Base-by-base conservation (phyloP, 1,139 yeast species). In the Suhomyces bribrorum region DNA sequence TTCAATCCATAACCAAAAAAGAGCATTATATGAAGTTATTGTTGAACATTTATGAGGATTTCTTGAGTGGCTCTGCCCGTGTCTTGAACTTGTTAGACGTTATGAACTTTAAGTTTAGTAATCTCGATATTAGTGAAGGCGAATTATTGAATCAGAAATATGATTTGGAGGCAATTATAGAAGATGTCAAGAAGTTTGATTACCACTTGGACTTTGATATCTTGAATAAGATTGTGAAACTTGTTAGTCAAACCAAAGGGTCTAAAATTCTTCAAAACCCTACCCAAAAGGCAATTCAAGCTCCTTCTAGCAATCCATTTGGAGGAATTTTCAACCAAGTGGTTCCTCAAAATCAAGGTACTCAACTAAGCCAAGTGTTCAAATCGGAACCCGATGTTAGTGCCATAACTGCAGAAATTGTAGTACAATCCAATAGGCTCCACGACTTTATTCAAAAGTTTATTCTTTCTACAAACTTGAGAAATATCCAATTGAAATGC, bases 21-120 rank as follows among this genome's bases (percentile, higher is more conserved):
- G 69, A 73, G 16, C 66, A 71, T 17, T 84, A 84, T 48, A 65
- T 82, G 24, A 67, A 73, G 3, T 56, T 72, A 6, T 63, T 89
- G 28, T 74, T 82, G 45, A 66, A 77, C 42, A 30, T 29, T 12
- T 73, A 73, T 11, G 63, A 66, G 14, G 71, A 67, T 29, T 66
- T 67, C 45, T 60, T 73, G 29, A 62, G 69, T 42, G 79, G 79
- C 0, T 74, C 87, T 0, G 83, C 90, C 0, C 79, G 77, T 45
- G 68, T 87, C 0, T 67, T 87, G 41, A 75, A 81, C 18, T 82
- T 84, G 47, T 67, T 88, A 51, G 95, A 86, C 59, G 69, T 84
- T 3, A 62, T 86, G 41, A 86, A 83, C 48, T 80, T 75, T 54
- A 72, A 71, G 24, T 69, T 75, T 37, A 60, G 56, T 30, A 60